Percentiles rank a stretch among this genome's conserved stretches.
Evolutionary conservation across 306 rosid genomes (phyloP).

Genomic region (Senna tora): DNA sequence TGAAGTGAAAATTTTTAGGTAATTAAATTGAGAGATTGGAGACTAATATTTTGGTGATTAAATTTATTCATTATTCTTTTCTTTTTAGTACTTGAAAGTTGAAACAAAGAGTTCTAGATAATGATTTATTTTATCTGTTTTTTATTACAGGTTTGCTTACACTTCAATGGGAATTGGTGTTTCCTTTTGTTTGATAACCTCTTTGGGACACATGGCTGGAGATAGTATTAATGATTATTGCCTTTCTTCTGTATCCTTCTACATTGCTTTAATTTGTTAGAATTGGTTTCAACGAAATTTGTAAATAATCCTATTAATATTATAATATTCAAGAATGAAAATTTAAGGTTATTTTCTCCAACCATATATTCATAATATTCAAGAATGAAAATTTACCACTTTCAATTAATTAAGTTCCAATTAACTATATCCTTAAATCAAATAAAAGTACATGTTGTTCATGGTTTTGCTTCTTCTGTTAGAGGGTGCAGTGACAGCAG

Average conservation of each 20-base stretch:
- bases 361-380: not conserved
- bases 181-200: slow-evolving; percentile 36
- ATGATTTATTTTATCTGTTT: not conserved
- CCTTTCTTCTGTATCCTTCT: slow-evolving; percentile 56
- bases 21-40: too few relatives aligned
- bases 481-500: slow-evolving; percentile 50
- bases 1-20: too few relatives aligned
- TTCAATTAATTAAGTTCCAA: too few relatives aligned
- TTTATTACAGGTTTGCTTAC: slow-evolving; percentile 18
- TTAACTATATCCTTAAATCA: slow-evolving; percentile 35
- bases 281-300: not conserved
- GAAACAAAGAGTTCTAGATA: not conserved
- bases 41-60: too few relatives aligned
- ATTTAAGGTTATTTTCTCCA: too few relatives aligned
- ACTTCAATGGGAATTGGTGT: slow-evolving; percentile 38
- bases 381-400: not conserved
- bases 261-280: not conserved
- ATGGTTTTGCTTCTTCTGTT: slow-evolving; percentile 39
- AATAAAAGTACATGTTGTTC: slow-evolving; percentile 39
- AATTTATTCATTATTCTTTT: not conserved
- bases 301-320: too few relatives aligned
- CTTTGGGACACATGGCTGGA: slow-evolving; percentile 48
- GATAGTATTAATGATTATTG: slow-evolving; percentile 34
- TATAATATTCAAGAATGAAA: too few relatives aligned
- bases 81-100: too few relatives aligned